Conservation (phyloP, 257 asterid genomes). For the Salvia miltiorrhiza region DNA sequence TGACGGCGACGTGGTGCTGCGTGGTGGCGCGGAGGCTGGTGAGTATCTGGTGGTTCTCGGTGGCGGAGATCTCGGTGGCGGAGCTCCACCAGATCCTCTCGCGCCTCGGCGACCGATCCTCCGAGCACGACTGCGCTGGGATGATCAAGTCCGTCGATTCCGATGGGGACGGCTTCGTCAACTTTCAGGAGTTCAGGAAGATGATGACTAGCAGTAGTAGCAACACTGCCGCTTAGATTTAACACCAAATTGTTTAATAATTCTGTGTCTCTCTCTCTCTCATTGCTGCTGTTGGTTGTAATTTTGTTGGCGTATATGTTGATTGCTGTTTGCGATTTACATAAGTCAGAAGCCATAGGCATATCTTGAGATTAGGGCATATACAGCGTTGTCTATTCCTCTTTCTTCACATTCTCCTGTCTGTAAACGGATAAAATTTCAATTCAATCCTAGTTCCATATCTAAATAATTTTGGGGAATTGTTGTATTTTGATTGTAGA, state of each 20-base stretch:
- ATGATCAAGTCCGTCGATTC: slow-evolving; percentile 80
- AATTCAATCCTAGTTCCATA: too few species aligned
- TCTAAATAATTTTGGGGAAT: too few species aligned
- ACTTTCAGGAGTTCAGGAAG: slow-evolving; percentile 64
- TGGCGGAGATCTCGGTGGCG: slow-evolving; percentile 55
- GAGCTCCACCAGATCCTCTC: slow-evolving; percentile 77
- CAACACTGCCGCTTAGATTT: too few species aligned
- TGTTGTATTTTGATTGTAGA: too few species aligned
- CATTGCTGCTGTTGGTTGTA: background rate
- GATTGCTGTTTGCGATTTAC: background rate
- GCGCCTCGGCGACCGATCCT: slow-evolving; percentile 69
- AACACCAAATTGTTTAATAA: background rate
- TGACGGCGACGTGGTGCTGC: slow-evolving; percentile 46
- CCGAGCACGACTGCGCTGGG: slow-evolving; percentile 55
- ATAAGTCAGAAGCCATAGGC: too few species aligned
- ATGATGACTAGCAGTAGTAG: slow-evolving; percentile 74
- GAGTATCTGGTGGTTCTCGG: slow-evolving; percentile 58
- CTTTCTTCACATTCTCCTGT: too few species aligned
- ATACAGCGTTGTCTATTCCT: too few species aligned
- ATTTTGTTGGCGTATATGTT: background rate
- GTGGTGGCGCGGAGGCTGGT: slow-evolving; percentile 43
- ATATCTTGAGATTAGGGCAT: too few species aligned
- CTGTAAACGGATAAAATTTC: too few species aligned
- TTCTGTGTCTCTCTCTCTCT: background rate
- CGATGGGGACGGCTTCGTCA: slow-evolving; percentile 76